These are phyloP conservation scores for Phytophthora multivora DNA, from an alignment of 352 stramenopile species.

Conservation along the genomic window DNA sequence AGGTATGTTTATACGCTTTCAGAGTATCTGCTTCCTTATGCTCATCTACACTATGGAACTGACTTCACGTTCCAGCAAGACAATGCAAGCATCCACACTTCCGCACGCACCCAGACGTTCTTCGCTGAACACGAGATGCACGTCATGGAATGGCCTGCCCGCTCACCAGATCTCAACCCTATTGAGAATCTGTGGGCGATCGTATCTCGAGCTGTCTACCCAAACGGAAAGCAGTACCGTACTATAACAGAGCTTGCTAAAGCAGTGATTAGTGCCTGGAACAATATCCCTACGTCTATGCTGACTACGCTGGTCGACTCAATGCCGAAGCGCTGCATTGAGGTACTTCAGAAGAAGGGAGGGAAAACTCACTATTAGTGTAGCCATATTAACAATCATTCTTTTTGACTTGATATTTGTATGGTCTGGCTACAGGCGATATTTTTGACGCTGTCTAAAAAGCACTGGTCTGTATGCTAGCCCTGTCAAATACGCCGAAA, in stretches of 20 bases:
- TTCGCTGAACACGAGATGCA: conserved; percentile 7
- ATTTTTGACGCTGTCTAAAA: not conserved
- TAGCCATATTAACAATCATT: not conserved
- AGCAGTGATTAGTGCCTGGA: not conserved
- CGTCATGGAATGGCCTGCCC: conserved; percentile 19
- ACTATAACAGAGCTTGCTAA: not conserved
- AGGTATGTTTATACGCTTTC: conserved; percentile 28
- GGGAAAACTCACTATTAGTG: not conserved
- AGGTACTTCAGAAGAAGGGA: not conserved
- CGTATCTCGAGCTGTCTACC: conserved; percentile 20
- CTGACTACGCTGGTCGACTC: not conserved
- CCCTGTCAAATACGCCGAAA: not conserved
- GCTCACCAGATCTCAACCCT: conserved; percentile 29
- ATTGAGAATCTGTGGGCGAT: conserved; percentile 30
- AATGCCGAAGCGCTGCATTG: not conserved
- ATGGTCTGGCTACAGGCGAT: not conserved
- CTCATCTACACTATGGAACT: conserved; percentile 13
- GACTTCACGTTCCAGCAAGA: conserved; percentile 38
- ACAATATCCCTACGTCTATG: not conserved
- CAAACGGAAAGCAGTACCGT: conserved; percentile 12
- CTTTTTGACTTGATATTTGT: not conserved
- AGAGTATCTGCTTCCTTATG: conserved; percentile 29
- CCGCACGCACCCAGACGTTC: conserved; percentile 16
- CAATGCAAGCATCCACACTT: conserved; percentile 27
- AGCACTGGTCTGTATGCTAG: not conserved